Evolutionary conservation across 352 stramenopile genomes (phyloP).

Genomic region (Phytophthora citrophthora): DNA sequence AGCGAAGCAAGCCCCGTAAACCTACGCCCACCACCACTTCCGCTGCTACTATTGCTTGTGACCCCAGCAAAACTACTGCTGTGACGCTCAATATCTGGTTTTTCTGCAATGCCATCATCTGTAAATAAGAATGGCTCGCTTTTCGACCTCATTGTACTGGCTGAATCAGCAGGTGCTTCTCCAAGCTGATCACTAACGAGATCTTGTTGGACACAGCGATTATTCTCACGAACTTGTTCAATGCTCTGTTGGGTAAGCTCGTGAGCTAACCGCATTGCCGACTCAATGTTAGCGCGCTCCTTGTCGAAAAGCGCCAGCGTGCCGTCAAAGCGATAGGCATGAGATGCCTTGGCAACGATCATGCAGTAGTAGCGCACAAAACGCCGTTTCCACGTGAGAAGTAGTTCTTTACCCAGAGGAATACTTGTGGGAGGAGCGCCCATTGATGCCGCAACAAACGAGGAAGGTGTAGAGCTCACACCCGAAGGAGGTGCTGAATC

Average conservation of each 20-base stretch:
- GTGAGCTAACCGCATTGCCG: constrained; percentile 74
- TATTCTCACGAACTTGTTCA: constrained; percentile 66
- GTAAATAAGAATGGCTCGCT: constrained; percentile 29
- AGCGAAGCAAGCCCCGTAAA: constrained; percentile 23
- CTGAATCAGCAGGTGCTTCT: constrained; percentile 7
- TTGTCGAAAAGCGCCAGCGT: constrained; percentile 78
- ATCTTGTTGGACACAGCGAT: constrained; percentile 45
- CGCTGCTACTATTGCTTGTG: constrained; percentile 11
- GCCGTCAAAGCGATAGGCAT: constrained; percentile 79
- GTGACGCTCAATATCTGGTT: constrained; percentile 28
- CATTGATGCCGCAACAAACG: constrained; percentile 48
- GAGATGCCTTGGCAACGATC: constrained; percentile 75
- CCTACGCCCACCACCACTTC: constrained; percentile 12
- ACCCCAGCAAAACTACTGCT: constrained; percentile 28
- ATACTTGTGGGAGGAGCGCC: constrained; percentile 37
- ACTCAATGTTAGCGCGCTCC: constrained; percentile 84
- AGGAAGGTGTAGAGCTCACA: constrained; percentile 30
- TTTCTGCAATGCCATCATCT: constrained; percentile 12
- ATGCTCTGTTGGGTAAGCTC: constrained; percentile 81
- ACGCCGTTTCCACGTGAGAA: constrained; percentile 79
- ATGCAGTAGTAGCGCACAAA: constrained; percentile 91
- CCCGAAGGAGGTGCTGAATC: constrained; percentile 20
- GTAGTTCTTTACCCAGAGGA: constrained; percentile 61
- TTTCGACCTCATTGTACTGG: constrained; percentile 30
- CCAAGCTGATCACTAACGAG: constrained; percentile 36